phyloP scores from a whole-genome alignment of 1,139 yeast genomes.

The Zhuliangozyma blackwelliae region DNA sequence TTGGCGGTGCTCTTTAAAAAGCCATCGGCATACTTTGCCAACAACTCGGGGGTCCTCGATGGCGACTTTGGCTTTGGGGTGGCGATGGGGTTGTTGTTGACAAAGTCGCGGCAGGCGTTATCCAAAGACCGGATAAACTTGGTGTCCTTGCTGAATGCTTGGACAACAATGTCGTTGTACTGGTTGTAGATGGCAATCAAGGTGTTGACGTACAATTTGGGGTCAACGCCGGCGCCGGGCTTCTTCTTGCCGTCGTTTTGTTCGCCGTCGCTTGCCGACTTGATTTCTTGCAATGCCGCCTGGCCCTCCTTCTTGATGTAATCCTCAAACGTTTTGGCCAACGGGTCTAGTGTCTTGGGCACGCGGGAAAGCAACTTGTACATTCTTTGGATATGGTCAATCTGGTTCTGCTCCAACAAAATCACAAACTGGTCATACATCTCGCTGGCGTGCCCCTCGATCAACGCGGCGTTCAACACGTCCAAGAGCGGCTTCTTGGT shows the following conservation, averaged over 20 bases:
- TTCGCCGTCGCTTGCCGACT: conserved; percentile 40
- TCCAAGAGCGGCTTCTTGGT: conserved; percentile 75
- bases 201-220: conserved; percentile 76
- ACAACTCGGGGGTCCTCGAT: conserved; percentile 79
- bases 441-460: conserved; percentile 71
- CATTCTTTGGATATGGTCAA: conserved; percentile 74
- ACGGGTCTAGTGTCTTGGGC: conserved; percentile 68
- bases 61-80: conserved; percentile 48
- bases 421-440: conserved; percentile 74
- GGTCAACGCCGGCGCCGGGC: conserved; percentile 46
- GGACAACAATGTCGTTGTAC: conserved; percentile 62
- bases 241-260: conserved; percentile 10
- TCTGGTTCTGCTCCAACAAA: conserved; percentile 72
- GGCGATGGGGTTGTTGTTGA: conserved; percentile 81
- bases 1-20: conserved; percentile 72
- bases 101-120: conserved; percentile 79
- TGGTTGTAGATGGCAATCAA: conserved; percentile 66
- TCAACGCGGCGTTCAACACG: conserved; percentile 69
- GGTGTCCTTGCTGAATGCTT: conserved; percentile 71
- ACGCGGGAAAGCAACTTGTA: conserved; percentile 72
- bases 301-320: conserved; percentile 74
- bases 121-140: conserved; percentile 86
- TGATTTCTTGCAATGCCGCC: conserved; percentile 62
- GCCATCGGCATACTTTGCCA: conserved; percentile 86
- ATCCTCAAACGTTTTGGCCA: conserved; percentile 67